These are phyloP conservation scores for Boletus coccyginus DNA, from an alignment of 768 basidiomycete genomes.

Conservation along the genomic window DNA sequence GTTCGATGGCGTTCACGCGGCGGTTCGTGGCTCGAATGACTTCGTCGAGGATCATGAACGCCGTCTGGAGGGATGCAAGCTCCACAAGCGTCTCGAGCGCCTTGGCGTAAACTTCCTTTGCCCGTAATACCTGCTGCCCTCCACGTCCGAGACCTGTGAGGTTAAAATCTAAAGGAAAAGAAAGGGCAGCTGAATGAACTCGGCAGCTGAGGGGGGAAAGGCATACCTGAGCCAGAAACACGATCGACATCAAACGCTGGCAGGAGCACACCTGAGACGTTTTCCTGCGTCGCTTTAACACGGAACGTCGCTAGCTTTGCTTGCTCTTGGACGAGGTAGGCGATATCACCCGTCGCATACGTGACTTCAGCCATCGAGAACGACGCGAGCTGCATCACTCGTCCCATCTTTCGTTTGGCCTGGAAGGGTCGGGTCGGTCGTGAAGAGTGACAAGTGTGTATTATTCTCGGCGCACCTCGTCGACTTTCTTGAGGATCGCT, in stretches of 20 bases:
- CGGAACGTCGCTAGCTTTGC: conserved; percentile 89
- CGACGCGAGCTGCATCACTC: conserved; percentile 97
- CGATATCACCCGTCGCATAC: conserved; percentile 95
- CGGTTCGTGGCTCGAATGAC: conserved; percentile 99
- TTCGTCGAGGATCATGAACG: conserved; percentile 97
- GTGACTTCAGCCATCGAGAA: conserved; percentile 99
- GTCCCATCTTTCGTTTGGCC: conserved; percentile 99
- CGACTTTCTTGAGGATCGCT: conserved; percentile 93
- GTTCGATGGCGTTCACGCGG: conserved; percentile 97
- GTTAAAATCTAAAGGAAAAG: conserved; percentile 73
- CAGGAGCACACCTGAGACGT: conserved; percentile 94
- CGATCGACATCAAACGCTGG: conserved; percentile 95
- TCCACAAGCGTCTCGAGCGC: conserved; percentile 97
- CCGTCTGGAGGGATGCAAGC: conserved; percentile 94
- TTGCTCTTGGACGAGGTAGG: conserved; percentile 96
- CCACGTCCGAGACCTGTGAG: conserved; percentile 95
- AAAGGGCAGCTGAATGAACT: background rate
- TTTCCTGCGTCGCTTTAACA: conserved; percentile 95
- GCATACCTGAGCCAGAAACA: conserved; percentile 73
- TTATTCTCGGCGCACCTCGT: conserved; percentile 65
- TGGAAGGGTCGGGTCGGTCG: conserved; percentile 35
- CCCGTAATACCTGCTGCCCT: conserved; percentile 91
- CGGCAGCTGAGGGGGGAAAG: background rate
- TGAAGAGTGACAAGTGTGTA: background rate
- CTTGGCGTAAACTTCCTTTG: conserved; percentile 98